Evolutionary conservation across 805 yeast genomes (phyloP), one percentile per base, ranked within the genome.

Genomic region (Scheffersomyces amazonensis): DNA sequence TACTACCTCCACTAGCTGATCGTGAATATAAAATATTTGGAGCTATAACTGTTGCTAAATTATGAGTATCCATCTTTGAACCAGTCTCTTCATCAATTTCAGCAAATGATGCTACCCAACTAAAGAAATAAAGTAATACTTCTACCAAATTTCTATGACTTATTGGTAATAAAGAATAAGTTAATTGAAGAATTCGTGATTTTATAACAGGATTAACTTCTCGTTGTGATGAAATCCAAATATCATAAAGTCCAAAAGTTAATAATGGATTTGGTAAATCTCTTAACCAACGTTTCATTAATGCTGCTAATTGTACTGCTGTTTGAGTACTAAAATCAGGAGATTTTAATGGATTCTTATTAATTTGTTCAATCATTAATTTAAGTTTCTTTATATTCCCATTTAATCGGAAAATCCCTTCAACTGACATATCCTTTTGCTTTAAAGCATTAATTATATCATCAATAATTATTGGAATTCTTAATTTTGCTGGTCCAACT

Each of bases 91-190:
- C 95, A 53, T 89, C 97, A 44, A 90, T 79, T 49, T 87, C 90
- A 1, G 97, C 86, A 64, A 93, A 93, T 2, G 98, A 87, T 0
- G 98, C 88, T 2, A 90, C 91, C 98, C 98, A 93, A 60, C 82
- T 83, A 55, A 93, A 77, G 59, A 93, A 93, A 41, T 83, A 80
- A 22, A 90, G 69, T 30, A 93, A 64, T 2, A 90, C 96, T 56
- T 93, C 98, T 25, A 90, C 70, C 34, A 88, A 71, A 57, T 89
- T 95, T 40, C 99, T 75, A 55, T 90, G 84, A 16, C 79, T 72
- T 43, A 81, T 71, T 2, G 97, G 98, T 23, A 93, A 67, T 72
- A 90, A 67, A 36, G 93, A 78, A 54, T 87, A 85, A 3, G 78
- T 76, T 45, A 81, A 66, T 47, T 74, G 86, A 39, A 81, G 66